Evolutionary conservation across 805 yeast genomes (phyloP).

Genomic region (Kazachstania kunashirensis): DNA sequence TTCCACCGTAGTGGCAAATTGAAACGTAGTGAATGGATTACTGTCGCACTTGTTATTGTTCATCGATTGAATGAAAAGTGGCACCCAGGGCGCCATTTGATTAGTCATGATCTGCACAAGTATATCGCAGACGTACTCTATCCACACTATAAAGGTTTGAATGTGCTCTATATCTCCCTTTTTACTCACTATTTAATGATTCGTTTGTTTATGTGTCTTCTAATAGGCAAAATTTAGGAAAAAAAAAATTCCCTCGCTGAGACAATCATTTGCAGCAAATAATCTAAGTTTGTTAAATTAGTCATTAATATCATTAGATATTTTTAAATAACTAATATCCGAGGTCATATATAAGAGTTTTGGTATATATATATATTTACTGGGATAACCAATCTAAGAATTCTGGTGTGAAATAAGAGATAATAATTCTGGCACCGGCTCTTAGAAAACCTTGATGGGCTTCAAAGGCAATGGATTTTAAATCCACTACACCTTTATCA

Average conservation of each 20-base stretch:
- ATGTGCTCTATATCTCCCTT: too few species aligned
- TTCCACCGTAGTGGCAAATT: conserved; percentile 46
- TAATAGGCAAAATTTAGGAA: too few species aligned
- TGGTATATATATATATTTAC: neutral
- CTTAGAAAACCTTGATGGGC: conserved; percentile 83
- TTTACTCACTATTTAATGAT: too few species aligned
- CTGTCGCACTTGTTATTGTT: conserved; percentile 33
- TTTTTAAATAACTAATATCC: neutral
- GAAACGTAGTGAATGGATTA: conserved; percentile 48
- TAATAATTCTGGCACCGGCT: conserved; percentile 90
- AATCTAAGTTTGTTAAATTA: too few species aligned
- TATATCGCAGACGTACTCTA: neutral
- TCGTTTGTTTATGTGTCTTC: too few species aligned
- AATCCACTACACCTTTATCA: conserved; percentile 83
- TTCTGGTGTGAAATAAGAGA: conserved; percentile 91
- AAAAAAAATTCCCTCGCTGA: too few species aligned
- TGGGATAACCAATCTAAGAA: conserved; percentile 76
- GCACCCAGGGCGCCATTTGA: conserved; percentile 70
- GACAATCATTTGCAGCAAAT: too few species aligned
- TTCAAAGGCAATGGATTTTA: conserved; percentile 71
- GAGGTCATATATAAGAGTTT: neutral
- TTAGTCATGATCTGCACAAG: conserved; percentile 13
- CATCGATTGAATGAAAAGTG: conserved; percentile 47
- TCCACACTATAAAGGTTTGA: neutral
- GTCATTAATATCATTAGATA: too few species aligned